These are phyloP conservation scores for Zygoascus biomembranicola DNA, from an alignment of 805 yeast genomes.

Conservation along the genomic window DNA sequence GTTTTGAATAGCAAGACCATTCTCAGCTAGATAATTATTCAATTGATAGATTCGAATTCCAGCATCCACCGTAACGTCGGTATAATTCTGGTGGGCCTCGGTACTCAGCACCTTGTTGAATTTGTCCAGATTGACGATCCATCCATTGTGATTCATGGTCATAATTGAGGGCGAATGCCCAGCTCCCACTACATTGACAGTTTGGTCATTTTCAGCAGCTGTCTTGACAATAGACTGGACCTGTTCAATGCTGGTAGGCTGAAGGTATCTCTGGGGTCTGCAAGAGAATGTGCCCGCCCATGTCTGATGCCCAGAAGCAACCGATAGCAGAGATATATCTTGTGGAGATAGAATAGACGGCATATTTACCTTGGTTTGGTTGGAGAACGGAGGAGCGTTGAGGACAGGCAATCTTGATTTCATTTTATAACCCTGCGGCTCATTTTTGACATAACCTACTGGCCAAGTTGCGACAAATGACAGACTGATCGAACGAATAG, in stretches of 20 bases:
- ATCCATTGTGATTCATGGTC: conserved; percentile 69
- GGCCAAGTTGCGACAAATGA: too few relatives aligned
- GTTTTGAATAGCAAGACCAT: conserved; percentile 77
- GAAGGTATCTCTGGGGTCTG: conserved; percentile 68
- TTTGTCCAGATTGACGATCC: conserved; percentile 82
- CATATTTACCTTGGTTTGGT: not conserved
- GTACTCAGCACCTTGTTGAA: conserved; percentile 44
- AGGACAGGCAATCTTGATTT: too few relatives aligned
- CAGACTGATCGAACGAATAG: too few relatives aligned
- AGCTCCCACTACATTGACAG: conserved; percentile 79
- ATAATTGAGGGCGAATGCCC: conserved; percentile 93
- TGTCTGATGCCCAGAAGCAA: conserved; percentile 39
- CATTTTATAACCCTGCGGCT: too few relatives aligned
- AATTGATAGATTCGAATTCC: conserved; percentile 75
- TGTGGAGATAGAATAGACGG: not conserved
- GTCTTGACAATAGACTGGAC: conserved; percentile 54
- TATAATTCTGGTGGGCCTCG: conserved; percentile 34
- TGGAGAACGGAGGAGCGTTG: too few relatives aligned
- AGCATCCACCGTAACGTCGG: conserved; percentile 92
- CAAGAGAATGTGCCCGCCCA: conserved; percentile 92
- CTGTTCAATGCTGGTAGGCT: conserved; percentile 66
- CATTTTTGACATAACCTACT: too few relatives aligned
- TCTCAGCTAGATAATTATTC: conserved; percentile 53
- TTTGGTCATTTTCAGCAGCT: conserved; percentile 53
- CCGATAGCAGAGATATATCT: not conserved